Base-by-base conservation (phyloP, 225 moss, liverwort and hornwort species). In the Sphagnum contortum region DNA sequence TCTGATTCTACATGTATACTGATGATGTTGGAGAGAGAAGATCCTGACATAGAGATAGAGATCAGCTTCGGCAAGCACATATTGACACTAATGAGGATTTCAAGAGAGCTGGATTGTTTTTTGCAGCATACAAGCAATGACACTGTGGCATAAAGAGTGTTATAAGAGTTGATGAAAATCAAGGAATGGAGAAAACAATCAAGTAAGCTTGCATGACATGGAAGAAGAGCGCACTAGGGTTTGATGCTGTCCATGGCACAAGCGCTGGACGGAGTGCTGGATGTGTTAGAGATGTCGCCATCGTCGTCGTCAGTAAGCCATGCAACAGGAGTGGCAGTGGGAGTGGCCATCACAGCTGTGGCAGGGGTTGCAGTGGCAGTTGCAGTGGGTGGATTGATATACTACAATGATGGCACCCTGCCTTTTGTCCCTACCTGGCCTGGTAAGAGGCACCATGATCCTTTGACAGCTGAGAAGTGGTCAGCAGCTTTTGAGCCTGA, bases 351-450 rank as follows among this genome's bases (percentile, higher is more conserved):
- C 61, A 85, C 85, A 2, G 85, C 85, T 59, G 79, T 86, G 44
- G 82, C 85, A 56, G 87, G 89, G 45, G 89, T 89, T 66, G 91
- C 86, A 13, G 86, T 91, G 47, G 94, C 89, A 5, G 94, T 87
- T 8, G 94, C 86, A 48, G 86, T 89, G 1, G 89, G 89, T 12
- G 91, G 89, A 12, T 77, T 95, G 59, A 60, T 91, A 59, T 89
- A 89, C 69, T 95, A 86, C 70, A 81, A 73, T 75, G 91, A 89
- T 4, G 91, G 94, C 66, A 69, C 65, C 67, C 69, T 73, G 10
- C 86, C 73, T 67, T 73, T 65, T 69, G 76, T 62, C 54, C 61
- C 79, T 45, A 75, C 91, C 6, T 91, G 89, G 71, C 72, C 74
- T 14, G 85, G 94, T 0, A 81, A 82, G 44, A 83, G 82, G 58